Evolutionary conservation across 805 yeast species (phyloP).

Genomic region (Kodamaea kaohsiungensis): DNA sequence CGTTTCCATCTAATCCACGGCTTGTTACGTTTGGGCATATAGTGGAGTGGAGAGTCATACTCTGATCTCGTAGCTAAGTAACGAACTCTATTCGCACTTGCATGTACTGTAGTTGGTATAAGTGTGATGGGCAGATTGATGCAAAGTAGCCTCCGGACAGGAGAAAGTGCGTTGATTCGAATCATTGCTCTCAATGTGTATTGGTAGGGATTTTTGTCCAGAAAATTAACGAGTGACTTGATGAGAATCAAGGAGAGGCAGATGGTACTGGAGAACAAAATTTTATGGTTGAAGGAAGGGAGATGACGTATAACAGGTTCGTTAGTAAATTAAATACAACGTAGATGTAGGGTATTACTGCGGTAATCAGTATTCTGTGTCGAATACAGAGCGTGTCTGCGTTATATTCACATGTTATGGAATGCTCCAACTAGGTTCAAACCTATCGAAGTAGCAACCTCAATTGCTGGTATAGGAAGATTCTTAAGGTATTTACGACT

Average conservation of each 20-base stretch:
- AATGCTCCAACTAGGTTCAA: too few species aligned
- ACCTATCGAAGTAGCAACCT: too few species aligned
- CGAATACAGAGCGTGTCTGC: too few species aligned
- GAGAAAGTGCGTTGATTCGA: not conserved
- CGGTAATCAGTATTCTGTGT: too few species aligned
- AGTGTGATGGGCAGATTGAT: not conserved
- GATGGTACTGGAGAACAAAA: not conserved
- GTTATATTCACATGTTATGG: too few species aligned
- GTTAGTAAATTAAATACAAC: too few species aligned
- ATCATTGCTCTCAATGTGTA: not conserved
- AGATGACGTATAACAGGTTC: too few species aligned
- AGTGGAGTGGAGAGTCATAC: conserved; percentile 34
- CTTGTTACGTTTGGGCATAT: conserved; percentile 23
- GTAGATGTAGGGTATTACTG: too few species aligned
- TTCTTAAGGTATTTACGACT: too few species aligned
- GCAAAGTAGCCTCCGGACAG: not conserved
- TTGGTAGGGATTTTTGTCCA: not conserved
- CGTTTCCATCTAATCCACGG: conserved; percentile 34
- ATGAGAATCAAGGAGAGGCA: not conserved
- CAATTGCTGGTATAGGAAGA: too few species aligned
- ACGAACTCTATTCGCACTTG: not conserved
- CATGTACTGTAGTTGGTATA: not conserved
- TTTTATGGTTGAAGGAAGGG: too few species aligned
- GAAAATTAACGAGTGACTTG: not conserved
- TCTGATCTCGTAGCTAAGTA: conserved; percentile 28